Percentiles rank a stretch among this genome's conserved stretches.
Evolutionary conservation across 768 basidiomycete genomes (phyloP).

Genomic region (Paxillus rubicundulus): DNA sequence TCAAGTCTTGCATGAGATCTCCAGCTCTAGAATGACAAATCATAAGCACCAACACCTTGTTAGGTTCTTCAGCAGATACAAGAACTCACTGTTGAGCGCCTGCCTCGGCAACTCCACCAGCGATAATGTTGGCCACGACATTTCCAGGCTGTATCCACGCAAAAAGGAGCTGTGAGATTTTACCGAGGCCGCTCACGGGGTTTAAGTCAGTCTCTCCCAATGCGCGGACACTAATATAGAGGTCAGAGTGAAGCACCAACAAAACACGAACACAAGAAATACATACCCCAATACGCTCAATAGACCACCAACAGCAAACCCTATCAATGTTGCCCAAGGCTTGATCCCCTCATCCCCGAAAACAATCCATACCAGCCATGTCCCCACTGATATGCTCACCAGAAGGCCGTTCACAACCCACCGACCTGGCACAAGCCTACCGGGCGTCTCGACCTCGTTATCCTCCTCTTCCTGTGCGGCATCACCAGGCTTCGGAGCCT

Average conservation of each 20-base stretch:
- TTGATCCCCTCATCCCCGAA: slow-evolving; percentile 92
- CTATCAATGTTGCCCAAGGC: slow-evolving; percentile 91
- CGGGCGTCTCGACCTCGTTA: slow-evolving; percentile 71
- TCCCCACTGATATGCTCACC: slow-evolving; percentile 63
- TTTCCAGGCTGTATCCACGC: slow-evolving; percentile 94
- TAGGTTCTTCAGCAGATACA: neutral
- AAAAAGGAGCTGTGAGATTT: slow-evolving; percentile 91
- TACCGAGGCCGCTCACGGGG: slow-evolving; percentile 90
- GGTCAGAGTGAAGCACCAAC: slow-evolving; percentile 6
- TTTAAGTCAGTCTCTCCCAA: slow-evolving; percentile 95
- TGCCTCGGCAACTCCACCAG: slow-evolving; percentile 94
- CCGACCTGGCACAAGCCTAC: slow-evolving; percentile 72
- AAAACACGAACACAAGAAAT: neutral
- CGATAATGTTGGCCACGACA: slow-evolving; percentile 96
- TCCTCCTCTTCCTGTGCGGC: slow-evolving; percentile 35
- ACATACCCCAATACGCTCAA: slow-evolving; percentile 85
- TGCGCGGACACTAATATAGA: slow-evolving; percentile 70
- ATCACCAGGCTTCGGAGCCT: slow-evolving; percentile 24
- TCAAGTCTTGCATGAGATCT: slow-evolving; percentile 98
- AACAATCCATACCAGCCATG: slow-evolving; percentile 78
- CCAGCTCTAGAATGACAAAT: slow-evolving; percentile 60
- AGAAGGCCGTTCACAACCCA: slow-evolving; percentile 77
- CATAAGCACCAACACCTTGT: neutral
- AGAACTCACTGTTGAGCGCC: slow-evolving; percentile 81
- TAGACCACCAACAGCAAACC: slow-evolving; percentile 78